Evolutionary conservation across 768 basidiomycete genomes (phyloP), one percentile per base, ranked within the genome.

Genomic region (Mycena haematopus): DNA sequence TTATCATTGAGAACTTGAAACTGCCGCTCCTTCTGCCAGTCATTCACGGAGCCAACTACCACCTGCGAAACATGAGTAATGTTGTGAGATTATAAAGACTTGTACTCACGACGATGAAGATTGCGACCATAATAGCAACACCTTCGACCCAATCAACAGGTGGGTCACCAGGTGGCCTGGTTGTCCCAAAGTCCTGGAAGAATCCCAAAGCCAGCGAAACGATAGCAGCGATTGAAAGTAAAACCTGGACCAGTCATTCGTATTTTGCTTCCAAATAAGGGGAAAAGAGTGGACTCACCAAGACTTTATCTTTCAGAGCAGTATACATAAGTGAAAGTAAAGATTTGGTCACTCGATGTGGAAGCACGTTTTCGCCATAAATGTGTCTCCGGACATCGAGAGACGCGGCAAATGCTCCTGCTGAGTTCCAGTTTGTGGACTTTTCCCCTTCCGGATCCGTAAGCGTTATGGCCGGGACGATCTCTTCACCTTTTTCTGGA

Each of bases 11-110:
- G 84, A 21, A 80, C 82, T 70, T 90, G 88, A 80, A 99, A 99
- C 76, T 99, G 97, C 2, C 89, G 88, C 75, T 99, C 97, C 76
- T 99, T 99, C 76, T 98, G 95, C 91, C 93, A 99, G 76, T 99
- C 97, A 71, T 98, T 99, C 46, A 98, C 68, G 14, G 95, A 95
- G 31, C 96, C 96, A 59, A 99, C 96, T 45, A 94, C 69, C 60
- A 93, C 89, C 90, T 91, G 63, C 38, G 21, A 10, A 55, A 38
- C 50, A 49, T 31, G 17, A 68, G 52, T 51, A 38, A 50, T 15
- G 45, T 78, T 21, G 52, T 21, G 14, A 24, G 35, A 44, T 22
- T 44, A 31, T 56, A 11, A 31, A 13, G 7, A 49, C 29, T 38
- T 44, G 24, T 8, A 78, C 86, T 60, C 76, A 90, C 90, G 25